Base-by-base conservation (phyloP, 106 monocot genomes). In the Vanilla planifolia region DNA sequence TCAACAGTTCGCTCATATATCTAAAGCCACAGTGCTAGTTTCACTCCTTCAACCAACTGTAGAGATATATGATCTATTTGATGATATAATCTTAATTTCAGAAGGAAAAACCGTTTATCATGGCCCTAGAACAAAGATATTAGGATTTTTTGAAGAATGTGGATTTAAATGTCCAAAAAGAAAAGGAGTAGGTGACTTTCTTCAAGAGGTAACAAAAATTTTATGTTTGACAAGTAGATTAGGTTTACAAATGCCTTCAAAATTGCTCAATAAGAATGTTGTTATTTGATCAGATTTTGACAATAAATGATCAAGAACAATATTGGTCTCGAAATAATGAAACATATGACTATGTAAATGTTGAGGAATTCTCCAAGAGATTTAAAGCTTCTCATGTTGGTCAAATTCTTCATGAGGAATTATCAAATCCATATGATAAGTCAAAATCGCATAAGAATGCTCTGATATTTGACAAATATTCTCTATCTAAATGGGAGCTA, bases 91-190 rank as follows among this genome's bases (percentile, higher is more conserved):
- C 43, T 77, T 92, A 13, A 71, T 92, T 46, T 83, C 92, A 3
- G 92, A 92, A 60, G 92, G 92, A 6, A 80, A 92, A 67, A 87
- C 87, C 45, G 83, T 92, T 33, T 92, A 87, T 51, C 83, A 92
- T 33, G 92, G 92, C 16, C 92, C 92, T 5, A 74, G 92, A 1
- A 80, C 87, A 50, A 16, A 63, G 50, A 80, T 92, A 13, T 57
- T 92, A 14, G 78, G 76, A 5, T 92, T 92, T 70, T 92, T 92
- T 43, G 75, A 81, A 64, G 35, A 58, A 45, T 80, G 74, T 9
- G 92, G 87, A 41, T 92, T 92, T 65, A 41, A 37, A 19, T 92
- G 92, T 61, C 92, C 92, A 3, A 87, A 92, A 21, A 63, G 92
- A 30, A 92, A 92, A 59, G 87, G 65, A 53, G 64, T 72, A 9